Evolutionary conservation across 2,329 filamentous ascomycete species (phyloP).

Genomic region (Sporothrix brunneoviolacea): DNA sequence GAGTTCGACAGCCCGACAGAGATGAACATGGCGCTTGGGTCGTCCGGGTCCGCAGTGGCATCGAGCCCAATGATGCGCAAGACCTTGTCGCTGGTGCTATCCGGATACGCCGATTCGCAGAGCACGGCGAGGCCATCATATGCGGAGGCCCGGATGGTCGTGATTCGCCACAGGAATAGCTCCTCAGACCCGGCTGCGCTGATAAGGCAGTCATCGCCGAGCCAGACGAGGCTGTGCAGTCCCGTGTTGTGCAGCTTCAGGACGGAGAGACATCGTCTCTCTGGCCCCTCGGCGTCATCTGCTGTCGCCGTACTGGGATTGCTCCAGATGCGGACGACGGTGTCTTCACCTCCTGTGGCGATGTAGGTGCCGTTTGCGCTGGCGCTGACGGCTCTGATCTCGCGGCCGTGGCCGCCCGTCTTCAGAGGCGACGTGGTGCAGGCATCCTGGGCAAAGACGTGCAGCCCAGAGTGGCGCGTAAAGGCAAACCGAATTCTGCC

Average conservation of each 20-base stretch:
- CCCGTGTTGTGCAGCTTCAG: slow-evolving; percentile 76
- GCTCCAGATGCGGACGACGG: slow-evolving; percentile 65
- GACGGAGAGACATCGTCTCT: slow-evolving; percentile 49
- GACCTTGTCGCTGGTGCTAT: slow-evolving; percentile 50
- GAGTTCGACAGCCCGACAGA: slow-evolving; percentile 81
- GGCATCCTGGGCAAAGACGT: slow-evolving; percentile 37
- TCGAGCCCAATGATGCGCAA: slow-evolving; percentile 59
- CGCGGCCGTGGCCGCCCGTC: slow-evolving; percentile 73
- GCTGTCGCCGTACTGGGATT: slow-evolving; percentile 22
- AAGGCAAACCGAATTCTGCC: slow-evolving; percentile 56
- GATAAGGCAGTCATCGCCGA: slow-evolving; percentile 61
- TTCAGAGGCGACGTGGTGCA: slow-evolving; percentile 45
- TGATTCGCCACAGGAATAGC: slow-evolving; percentile 75
- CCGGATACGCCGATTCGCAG: slow-evolving; percentile 48
- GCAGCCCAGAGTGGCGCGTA: slow-evolving; percentile 58
- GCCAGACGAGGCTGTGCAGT: slow-evolving; percentile 75
- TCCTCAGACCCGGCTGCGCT: slow-evolving; percentile 86
- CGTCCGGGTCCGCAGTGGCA: background rate
- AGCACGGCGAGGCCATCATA: slow-evolving; percentile 47
- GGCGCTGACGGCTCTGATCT: slow-evolving; percentile 56
- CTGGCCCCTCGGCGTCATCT: background rate
- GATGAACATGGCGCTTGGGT: slow-evolving; percentile 44
- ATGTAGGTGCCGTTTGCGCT: slow-evolving; percentile 32
- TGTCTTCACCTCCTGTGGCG: slow-evolving; percentile 69
- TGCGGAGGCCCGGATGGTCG: slow-evolving; percentile 38